phyloP scores from a whole-genome alignment of 2,329 filamentous ascomycete species.

The Lachnellula arida region DNA sequence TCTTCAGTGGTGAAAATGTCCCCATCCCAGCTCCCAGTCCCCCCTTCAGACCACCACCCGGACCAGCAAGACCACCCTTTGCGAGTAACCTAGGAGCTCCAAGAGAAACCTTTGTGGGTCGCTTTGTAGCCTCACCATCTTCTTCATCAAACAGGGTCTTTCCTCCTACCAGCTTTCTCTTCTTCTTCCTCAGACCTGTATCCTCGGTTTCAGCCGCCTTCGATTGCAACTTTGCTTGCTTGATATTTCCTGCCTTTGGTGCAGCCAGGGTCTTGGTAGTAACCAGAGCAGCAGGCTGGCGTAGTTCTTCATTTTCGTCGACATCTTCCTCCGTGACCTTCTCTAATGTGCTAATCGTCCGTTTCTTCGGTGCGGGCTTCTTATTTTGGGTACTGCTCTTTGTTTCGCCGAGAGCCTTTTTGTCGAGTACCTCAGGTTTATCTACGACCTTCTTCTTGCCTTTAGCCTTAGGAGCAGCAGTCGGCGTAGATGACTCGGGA shows the following conservation, averaged over 20 bases:
- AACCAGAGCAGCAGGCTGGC: slow-evolving; percentile 31
- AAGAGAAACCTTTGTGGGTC: slow-evolving; percentile 34
- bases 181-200: slow-evolving; percentile 53
- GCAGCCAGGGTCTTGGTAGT: neutral
- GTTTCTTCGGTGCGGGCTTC: slow-evolving; percentile 31
- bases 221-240: slow-evolving; percentile 14
- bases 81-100: slow-evolving; percentile 26
- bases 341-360: slow-evolving; percentile 32
- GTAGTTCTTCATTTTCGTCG: slow-evolving; percentile 26
- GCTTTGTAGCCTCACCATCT: slow-evolving; percentile 46
- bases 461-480: slow-evolving; percentile 15
- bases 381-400: slow-evolving; percentile 31
- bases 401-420: slow-evolving; percentile 39
- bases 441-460: slow-evolving; percentile 20
- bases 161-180: slow-evolving; percentile 65
- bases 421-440: slow-evolving; percentile 29
- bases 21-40: slow-evolving; percentile 41
- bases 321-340: slow-evolving; percentile 38
- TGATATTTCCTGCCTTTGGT: slow-evolving; percentile 5
- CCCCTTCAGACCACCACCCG: slow-evolving; percentile 20
- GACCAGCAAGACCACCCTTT: slow-evolving; percentile 27
- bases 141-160: slow-evolving; percentile 69
- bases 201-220: slow-evolving; percentile 23
- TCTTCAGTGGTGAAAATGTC: slow-evolving; percentile 68
- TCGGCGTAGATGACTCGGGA: slow-evolving; percentile 2